A percentile compares a stretch with the other conserved stretches of the same genome.
These are phyloP conservation scores for Thelonectria rubi DNA, from an alignment of 2,329 filamentous ascomycete genomes.

Conservation along the genomic window DNA sequence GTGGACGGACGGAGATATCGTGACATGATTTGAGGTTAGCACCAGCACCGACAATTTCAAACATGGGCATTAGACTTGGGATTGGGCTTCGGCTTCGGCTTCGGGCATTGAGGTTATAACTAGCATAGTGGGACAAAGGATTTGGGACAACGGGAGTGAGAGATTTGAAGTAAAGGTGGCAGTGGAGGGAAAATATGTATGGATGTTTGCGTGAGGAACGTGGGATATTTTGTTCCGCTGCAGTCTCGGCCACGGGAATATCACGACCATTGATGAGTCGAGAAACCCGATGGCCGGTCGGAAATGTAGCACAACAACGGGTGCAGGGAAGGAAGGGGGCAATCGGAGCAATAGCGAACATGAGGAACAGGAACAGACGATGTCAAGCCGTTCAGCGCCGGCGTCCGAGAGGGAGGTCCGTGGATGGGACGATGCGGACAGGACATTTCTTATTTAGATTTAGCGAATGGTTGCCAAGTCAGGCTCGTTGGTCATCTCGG, in stretches of 20 bases:
- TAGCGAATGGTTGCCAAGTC: background rate
- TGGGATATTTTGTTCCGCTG: background rate
- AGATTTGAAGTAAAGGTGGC: background rate
- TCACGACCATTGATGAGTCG: background rate
- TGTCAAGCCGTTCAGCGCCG: conserved; percentile 11
- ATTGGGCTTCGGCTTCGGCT: conserved; percentile 5
- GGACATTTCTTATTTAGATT: conserved; percentile 3
- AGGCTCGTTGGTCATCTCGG: background rate
- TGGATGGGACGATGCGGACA: conserved; percentile 15
- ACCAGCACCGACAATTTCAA: background rate
- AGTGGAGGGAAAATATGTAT: background rate
- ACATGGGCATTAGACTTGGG: conserved; percentile 1
- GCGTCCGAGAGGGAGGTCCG: conserved; percentile 6
- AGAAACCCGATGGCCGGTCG: background rate
- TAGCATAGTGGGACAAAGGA: conserved; percentile 7
- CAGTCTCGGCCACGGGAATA: background rate
- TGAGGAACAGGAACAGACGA: background rate
- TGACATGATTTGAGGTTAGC: conserved; percentile 6
- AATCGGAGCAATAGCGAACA: background rate
- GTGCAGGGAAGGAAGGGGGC: background rate
- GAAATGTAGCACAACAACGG: background rate
- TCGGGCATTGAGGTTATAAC: conserved; percentile 1
- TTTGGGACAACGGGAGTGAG: background rate
- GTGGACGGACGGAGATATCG: conserved; percentile 3
- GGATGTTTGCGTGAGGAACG: background rate